phyloP scores from a whole-genome alignment of 805 yeast species.

The Wickerhamomyces chambardii region DNA sequence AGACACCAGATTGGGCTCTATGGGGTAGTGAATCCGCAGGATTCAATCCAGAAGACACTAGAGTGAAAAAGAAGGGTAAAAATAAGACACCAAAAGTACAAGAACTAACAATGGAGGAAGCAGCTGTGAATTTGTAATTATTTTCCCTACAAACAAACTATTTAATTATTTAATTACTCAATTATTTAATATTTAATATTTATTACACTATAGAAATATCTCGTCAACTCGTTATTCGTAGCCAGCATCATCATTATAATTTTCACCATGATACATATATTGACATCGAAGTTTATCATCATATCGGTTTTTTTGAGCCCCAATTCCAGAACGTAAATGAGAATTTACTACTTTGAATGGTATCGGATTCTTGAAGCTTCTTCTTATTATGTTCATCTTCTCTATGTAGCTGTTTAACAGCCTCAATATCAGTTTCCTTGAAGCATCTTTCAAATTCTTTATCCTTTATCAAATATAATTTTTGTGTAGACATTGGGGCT shows the following conservation, averaged over 20 bases:
- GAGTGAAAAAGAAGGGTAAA: constrained; percentile 20
- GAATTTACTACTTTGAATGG: no score
- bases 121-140: neutral
- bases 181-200: no score
- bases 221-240: no score
- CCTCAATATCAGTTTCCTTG: constrained; percentile 18
- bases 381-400: neutral
- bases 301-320: no score
- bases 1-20: constrained; percentile 87
- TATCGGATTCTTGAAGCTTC: neutral
- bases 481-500: constrained; percentile 54
- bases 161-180: no score
- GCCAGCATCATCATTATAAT: no score
- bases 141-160: neutral
- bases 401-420: constrained; percentile 1
- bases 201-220: no score
- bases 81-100: constrained; percentile 4
- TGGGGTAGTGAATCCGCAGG: constrained; percentile 86
- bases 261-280: no score
- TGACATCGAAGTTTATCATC: no score
- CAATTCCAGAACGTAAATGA: neutral
- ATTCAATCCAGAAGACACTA: constrained; percentile 78
- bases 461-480: constrained; percentile 36
- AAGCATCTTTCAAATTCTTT: constrained; percentile 34
- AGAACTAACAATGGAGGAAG: neutral